Conservation (phyloP, 2,329 filamentous ascomycete species). For the Basipetospora chlamydospora region DNA sequence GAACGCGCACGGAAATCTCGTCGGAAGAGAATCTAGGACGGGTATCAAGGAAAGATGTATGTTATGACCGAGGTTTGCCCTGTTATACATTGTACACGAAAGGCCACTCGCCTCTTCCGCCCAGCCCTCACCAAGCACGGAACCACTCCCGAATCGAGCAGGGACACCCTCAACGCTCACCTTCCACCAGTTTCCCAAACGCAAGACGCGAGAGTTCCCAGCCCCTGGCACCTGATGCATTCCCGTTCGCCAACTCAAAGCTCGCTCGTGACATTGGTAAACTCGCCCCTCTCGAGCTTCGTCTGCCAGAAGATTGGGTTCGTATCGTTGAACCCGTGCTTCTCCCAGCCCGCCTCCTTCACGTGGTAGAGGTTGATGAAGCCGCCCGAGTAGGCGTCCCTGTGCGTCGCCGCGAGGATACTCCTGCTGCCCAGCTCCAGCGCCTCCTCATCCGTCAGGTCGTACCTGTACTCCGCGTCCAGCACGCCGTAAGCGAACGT, state of each 20-base stretch:
- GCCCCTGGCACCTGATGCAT: no score
- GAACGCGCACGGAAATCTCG: no score
- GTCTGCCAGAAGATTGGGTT: constrained; percentile 99
- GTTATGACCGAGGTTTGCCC: constrained; percentile 8
- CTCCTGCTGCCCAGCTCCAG: constrained; percentile 81
- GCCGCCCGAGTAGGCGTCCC: constrained; percentile 96
- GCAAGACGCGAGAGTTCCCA: no score
- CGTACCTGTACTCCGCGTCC: constrained; percentile 87
- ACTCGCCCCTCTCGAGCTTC: constrained; percentile 96
- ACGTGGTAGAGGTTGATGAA: constrained; percentile 99
- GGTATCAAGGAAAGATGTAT: constrained; percentile 12
- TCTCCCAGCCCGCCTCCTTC: constrained; percentile 97
- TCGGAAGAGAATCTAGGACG: neutral
- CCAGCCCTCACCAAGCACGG: neutral
- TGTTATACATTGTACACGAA: constrained; percentile 15
- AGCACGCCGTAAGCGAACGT: constrained; percentile 98
- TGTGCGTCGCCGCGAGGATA: constrained; percentile 90
- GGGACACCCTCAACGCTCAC: no score
- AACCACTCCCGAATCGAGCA: no score
- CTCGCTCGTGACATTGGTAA: constrained; percentile 80
- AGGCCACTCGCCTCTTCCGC: neutral
- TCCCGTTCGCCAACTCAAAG: no score
- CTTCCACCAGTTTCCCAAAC: no score
- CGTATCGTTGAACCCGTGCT: constrained; percentile 95
- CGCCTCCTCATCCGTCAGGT: constrained; percentile 74